Percentiles rank a stretch among this genome's conserved stretches.
phyloP scores from a whole-genome alignment of 495 filamentous ascomycete species.

The Hypoxylon intermedium region DNA sequence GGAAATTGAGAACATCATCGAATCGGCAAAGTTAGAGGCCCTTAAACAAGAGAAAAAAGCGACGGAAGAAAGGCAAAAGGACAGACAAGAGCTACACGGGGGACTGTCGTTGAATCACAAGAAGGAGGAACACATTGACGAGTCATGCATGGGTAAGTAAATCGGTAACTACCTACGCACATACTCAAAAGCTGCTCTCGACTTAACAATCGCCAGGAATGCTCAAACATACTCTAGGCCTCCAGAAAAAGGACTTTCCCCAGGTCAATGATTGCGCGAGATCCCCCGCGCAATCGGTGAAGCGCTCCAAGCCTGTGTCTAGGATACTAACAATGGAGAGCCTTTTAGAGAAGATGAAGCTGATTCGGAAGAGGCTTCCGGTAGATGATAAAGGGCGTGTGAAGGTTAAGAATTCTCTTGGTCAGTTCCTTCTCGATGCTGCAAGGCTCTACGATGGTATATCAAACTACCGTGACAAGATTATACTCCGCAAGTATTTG shows the following conservation, averaged over 20 bases:
- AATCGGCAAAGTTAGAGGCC: constrained; percentile 24
- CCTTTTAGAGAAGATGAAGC: constrained; percentile 4
- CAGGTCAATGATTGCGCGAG: neutral
- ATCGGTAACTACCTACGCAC: neutral
- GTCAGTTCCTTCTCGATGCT: constrained; percentile 47
- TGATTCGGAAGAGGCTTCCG: neutral
- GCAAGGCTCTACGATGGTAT: constrained; percentile 51
- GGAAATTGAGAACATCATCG: constrained; percentile 45
- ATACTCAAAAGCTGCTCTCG: too few relatives aligned
- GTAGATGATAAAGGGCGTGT: constrained; percentile 37
- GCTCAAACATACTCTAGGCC: too few relatives aligned
- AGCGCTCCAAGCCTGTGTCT: neutral
- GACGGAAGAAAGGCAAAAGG: neutral
- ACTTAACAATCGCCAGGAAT: too few relatives aligned
- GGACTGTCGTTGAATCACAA: too few relatives aligned
- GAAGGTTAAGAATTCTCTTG: constrained; percentile 43
- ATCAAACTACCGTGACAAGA: constrained; percentile 59
- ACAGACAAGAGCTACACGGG: neutral
- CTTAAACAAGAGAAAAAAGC: constrained; percentile 1
- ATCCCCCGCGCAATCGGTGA: neutral
- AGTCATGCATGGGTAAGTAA: too few relatives aligned
- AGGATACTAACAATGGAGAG: constrained; percentile 27
- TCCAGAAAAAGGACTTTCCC: too few relatives aligned
- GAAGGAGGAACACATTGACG: too few relatives aligned
- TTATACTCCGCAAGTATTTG: constrained; percentile 65